Conservation (phyloP, 2,329 filamentous ascomycete species). For the Blastomyces parvus region DNA sequence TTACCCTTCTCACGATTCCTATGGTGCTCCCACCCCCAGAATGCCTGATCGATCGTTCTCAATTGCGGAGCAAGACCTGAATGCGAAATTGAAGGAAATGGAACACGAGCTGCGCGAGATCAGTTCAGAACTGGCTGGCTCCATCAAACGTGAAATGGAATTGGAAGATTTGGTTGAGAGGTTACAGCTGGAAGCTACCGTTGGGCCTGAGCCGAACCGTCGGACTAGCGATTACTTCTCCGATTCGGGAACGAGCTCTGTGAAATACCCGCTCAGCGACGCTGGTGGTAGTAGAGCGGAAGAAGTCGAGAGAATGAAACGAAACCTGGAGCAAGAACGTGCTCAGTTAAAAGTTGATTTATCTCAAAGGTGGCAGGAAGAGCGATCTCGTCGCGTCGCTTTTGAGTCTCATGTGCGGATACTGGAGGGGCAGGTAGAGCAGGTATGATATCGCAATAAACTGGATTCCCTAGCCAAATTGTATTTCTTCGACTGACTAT, state of each 20-base stretch:
- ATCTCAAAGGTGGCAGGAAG: slow-evolving; percentile 77
- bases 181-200: slow-evolving; percentile 65
- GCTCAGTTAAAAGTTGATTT: slow-evolving; percentile 77
- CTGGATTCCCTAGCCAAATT: background rate
- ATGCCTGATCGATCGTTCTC: slow-evolving; percentile 37
- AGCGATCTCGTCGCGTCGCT: slow-evolving; percentile 62
- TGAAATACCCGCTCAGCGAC: slow-evolving; percentile 61
- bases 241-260: slow-evolving; percentile 81
- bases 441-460: slow-evolving; percentile 34
- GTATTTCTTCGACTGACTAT: slow-evolving; percentile 32
- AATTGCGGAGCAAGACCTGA: slow-evolving; percentile 35
- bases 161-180: slow-evolving; percentile 87
- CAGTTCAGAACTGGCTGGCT: slow-evolving; percentile 81
- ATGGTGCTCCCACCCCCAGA: slow-evolving; percentile 36
- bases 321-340: slow-evolving; percentile 82
- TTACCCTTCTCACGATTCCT: slow-evolving; percentile 24
- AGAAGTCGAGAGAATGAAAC: slow-evolving; percentile 72
- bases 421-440: slow-evolving; percentile 67
- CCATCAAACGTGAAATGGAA: slow-evolving; percentile 92
- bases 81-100: slow-evolving; percentile 67
- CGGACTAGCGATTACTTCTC: slow-evolving; percentile 97
- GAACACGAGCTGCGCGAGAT: slow-evolving; percentile 92
- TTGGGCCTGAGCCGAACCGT: slow-evolving; percentile 49
- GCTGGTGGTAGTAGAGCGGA: slow-evolving; percentile 45
- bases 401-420: slow-evolving; percentile 78